phyloP scores from a whole-genome alignment of 306 rosid genomes.

The Rubus idaeus region DNA sequence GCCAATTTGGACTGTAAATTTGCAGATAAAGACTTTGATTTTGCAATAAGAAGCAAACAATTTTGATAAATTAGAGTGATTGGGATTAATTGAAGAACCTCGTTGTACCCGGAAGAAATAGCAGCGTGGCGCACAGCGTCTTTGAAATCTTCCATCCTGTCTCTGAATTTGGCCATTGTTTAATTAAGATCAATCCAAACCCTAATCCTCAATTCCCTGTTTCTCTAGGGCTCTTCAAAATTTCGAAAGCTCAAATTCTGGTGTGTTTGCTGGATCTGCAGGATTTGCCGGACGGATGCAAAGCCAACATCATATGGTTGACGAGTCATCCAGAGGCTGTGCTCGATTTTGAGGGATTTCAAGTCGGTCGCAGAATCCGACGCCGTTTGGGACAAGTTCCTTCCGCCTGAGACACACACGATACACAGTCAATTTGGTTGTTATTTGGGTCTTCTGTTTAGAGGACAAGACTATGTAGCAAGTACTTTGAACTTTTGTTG shows the following conservation, averaged over 20 bases:
- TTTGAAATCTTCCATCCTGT: conserved; percentile 88
- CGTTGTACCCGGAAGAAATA: conserved; percentile 64
- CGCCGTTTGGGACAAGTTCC: neutral
- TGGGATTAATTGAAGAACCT: conserved; percentile 40
- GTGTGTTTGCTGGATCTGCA: neutral
- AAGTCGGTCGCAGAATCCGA: neutral
- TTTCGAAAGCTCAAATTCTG: neutral
- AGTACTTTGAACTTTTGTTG: no score
- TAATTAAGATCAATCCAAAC: neutral
- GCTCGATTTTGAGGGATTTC: neutral
- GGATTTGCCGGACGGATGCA: neutral
- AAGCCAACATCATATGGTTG: neutral
- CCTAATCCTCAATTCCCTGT: neutral
- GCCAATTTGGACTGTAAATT: conserved; percentile 74
- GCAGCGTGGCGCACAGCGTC: conserved; percentile 82
- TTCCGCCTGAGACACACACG: neutral
- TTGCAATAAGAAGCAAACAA: neutral
- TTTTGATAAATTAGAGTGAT: neutral
- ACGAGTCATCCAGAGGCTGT: neutral
- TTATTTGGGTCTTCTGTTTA: no score
- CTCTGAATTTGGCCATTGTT: conserved; percentile 58
- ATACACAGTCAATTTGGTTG: no score
- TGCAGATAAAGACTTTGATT: neutral
- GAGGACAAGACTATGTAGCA: no score
- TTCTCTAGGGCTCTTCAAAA: neutral